Conservation (phyloP, 2,329 filamentous ascomycete genomes). For the Xylariaceae sp. region DNA sequence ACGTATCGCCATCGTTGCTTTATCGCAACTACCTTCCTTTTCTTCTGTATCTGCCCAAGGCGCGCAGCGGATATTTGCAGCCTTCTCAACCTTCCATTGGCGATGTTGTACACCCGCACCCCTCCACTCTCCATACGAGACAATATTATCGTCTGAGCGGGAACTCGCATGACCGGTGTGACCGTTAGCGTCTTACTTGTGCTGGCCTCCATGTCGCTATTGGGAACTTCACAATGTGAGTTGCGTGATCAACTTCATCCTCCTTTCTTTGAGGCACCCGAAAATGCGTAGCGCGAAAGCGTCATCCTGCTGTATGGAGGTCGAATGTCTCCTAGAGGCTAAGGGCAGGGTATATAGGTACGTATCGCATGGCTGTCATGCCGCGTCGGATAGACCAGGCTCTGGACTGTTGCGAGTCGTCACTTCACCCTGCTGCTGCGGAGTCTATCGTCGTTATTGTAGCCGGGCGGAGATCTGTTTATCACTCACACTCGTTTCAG, state of each 20-base stretch:
- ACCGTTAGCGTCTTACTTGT: constrained; percentile 17
- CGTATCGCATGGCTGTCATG: constrained; percentile 20
- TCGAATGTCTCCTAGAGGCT: constrained; percentile 12
- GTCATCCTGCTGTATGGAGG: constrained; percentile 13
- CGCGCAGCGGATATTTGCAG: constrained; percentile 22
- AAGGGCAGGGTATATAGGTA: constrained; percentile 18
- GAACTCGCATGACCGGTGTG: constrained; percentile 24
- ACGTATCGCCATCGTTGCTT: constrained; percentile 15
- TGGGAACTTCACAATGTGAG: constrained; percentile 11
- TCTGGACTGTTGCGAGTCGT: constrained; percentile 11
- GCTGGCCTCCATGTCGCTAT: constrained; percentile 12
- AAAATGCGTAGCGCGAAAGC: constrained; percentile 18
- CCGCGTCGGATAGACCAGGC: constrained; percentile 13
- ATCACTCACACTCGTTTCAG: constrained; percentile 20
- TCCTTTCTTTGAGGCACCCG: constrained; percentile 7
- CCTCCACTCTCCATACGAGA: constrained; percentile 22
- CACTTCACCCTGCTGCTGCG: constrained; percentile 7
- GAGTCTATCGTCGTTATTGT: constrained; percentile 10
- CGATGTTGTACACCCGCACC: constrained; percentile 14
- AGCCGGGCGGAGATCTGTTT: constrained; percentile 12
- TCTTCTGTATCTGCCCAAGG: constrained; percentile 10
- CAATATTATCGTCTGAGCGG: constrained; percentile 29
- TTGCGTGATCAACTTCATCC: constrained; percentile 14
- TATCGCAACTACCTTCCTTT: constrained; percentile 9
- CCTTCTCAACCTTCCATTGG: constrained; percentile 16